A percentile compares a stretch with the other conserved stretches of the same genome.
phyloP scores from a whole-genome alignment of 805 yeast genomes.

The Kregervanrija delftensis region DNA sequence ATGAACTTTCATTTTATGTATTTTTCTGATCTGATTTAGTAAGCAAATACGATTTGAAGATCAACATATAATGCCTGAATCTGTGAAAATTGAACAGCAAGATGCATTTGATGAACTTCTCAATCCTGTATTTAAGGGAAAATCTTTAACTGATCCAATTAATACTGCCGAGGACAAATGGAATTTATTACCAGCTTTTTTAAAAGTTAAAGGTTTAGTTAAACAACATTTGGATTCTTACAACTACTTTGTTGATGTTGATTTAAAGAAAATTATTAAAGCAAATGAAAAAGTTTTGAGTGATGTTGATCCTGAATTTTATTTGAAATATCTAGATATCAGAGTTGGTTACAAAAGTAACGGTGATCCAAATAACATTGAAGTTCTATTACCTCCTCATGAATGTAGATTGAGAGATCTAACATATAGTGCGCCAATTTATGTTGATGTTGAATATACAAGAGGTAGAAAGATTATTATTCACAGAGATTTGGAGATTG shows the following conservation, averaged over 20 bases:
- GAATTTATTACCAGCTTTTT: constrained; percentile 92
- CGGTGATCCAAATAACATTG: constrained; percentile 39
- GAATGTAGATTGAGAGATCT: constrained; percentile 92
- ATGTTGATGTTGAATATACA: constrained; percentile 95
- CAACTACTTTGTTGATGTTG: constrained; percentile 91
- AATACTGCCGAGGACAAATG: constrained; percentile 93
- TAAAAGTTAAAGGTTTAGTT: constrained; percentile 91
- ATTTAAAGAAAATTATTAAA: constrained; percentile 81
- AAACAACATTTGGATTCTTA: constrained; percentile 98
- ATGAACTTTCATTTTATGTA: background rate
- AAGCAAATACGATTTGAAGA: background rate
- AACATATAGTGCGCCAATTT: constrained; percentile 92
- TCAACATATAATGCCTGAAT: background rate
- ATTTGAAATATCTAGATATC: constrained; percentile 86
- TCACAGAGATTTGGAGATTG: constrained; percentile 87
- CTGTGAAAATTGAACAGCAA: constrained; percentile 5
- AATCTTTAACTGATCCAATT: constrained; percentile 77
- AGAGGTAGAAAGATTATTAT: constrained; percentile 88
- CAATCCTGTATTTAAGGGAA: constrained; percentile 80
- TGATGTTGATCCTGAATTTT: constrained; percentile 97
- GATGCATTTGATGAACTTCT: constrained; percentile 71
- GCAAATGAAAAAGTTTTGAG: constrained; percentile 87
- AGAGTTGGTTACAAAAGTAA: constrained; percentile 78
- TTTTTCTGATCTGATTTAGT: background rate
- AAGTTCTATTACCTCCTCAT: constrained; percentile 77